These are phyloP conservation scores for Macaranga tanarius DNA, from an alignment of 441 rosid genomes.

Conservation along the genomic window DNA sequence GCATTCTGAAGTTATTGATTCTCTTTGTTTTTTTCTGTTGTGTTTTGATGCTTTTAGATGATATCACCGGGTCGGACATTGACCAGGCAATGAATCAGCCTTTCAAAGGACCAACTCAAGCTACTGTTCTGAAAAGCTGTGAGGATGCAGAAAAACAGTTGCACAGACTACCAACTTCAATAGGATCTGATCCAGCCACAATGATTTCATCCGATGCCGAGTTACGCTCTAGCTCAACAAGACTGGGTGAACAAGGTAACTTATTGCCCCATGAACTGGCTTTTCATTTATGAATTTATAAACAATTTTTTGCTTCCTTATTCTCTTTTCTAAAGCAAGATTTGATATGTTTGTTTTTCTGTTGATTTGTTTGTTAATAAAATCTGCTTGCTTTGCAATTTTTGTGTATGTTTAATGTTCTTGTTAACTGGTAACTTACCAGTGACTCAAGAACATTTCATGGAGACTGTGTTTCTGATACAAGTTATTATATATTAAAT, in stretches of 20 bases:
- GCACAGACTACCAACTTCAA: conserved; percentile 16
- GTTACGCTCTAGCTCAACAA: conserved; percentile 19
- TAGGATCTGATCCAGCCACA: conserved; percentile 26
- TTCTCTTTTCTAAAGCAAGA: background rate
- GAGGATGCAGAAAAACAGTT: conserved; percentile 29
- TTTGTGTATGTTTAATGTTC: background rate
- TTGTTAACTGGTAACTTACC: background rate
- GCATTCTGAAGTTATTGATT: conserved; percentile 7
- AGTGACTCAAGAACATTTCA: conserved; percentile 5
- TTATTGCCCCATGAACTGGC: background rate
- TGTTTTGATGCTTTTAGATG: conserved; percentile 51
- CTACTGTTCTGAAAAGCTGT: conserved; percentile 7
- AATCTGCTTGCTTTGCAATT: background rate
- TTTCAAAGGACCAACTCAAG: conserved; percentile 22
- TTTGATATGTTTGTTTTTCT: background rate
- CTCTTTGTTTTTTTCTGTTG: conserved; percentile 9
- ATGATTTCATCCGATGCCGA: conserved; percentile 16
- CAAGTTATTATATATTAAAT: background rate
- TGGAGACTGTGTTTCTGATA: background rate
- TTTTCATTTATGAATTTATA: background rate
- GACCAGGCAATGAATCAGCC: conserved; percentile 33
- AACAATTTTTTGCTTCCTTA: conserved; percentile 1
- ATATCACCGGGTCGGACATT: conserved; percentile 52
- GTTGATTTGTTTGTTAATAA: conserved; percentile 2
- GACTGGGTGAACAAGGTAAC: conserved; percentile 35